A percentile compares a stretch with the other conserved stretches of the same genome.
These are phyloP conservation scores for Candida wancherniae DNA, from an alignment of 805 yeast genomes.

Conservation along the genomic window DNA sequence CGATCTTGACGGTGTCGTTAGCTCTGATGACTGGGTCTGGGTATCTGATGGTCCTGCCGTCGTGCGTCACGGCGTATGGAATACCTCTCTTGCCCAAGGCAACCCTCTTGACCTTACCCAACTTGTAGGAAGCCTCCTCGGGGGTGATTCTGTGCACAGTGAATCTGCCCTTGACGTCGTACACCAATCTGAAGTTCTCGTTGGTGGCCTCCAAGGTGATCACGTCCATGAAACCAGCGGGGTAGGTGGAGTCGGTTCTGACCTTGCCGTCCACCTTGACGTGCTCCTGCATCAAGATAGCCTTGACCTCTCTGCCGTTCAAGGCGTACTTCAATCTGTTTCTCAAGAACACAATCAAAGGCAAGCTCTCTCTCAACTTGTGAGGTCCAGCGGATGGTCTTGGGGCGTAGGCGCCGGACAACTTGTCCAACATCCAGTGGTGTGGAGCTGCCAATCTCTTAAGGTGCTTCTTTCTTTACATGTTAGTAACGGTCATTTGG, in stretches of 20 bases:
- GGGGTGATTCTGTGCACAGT: constrained; percentile 99
- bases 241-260: constrained; percentile 98
- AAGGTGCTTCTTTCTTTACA: constrained; percentile 87
- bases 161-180: constrained; percentile 98
- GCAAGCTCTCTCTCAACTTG: constrained; percentile 96
- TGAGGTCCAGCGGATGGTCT: constrained; percentile 99
- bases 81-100: constrained; percentile 98
- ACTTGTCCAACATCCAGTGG: constrained; percentile 99
- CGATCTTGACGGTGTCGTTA: constrained; percentile 97
- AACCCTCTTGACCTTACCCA: constrained; percentile 96
- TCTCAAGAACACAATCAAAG: constrained; percentile 94
- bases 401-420: constrained; percentile 99
- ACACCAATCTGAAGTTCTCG: constrained; percentile 98
- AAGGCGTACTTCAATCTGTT: constrained; percentile 98
- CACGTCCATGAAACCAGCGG: constrained; percentile 99
- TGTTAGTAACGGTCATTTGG: too few species aligned
- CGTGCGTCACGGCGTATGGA: constrained; percentile 99
- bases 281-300: constrained; percentile 96
- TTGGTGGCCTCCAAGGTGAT: constrained; percentile 95
- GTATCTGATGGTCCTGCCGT: constrained; percentile 99
- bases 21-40: constrained; percentile 97
- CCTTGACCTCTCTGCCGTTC: constrained; percentile 98
- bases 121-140: constrained; percentile 97
- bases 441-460: constrained; percentile 99
- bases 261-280: constrained; percentile 99